Evolutionary conservation across 768 basidiomycete genomes (phyloP).

Genomic region (Auricularia sp.): DNA sequence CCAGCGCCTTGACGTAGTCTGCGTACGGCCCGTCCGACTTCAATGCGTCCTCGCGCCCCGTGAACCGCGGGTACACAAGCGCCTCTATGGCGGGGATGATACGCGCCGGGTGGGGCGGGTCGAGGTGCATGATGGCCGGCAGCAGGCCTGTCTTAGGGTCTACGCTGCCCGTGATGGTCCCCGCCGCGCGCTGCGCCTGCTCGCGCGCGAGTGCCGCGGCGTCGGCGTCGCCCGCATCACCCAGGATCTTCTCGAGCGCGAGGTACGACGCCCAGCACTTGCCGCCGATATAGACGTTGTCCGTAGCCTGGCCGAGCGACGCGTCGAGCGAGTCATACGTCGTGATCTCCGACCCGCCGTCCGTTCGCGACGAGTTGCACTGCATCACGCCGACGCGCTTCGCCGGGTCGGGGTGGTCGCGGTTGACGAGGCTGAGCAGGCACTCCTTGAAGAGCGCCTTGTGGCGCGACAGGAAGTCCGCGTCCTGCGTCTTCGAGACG

Average conservation of each 20-base stretch:
- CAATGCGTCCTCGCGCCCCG: slow-evolving; percentile 1
- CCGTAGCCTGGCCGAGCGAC: not conserved
- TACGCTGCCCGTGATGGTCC: not conserved
- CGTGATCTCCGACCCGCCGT: not conserved
- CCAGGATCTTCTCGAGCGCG: slow-evolving; percentile 1
- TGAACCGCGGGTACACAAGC: not conserved
- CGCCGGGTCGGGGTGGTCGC: not conserved
- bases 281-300: slow-evolving; percentile 1
- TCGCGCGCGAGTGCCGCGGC: not conserved
- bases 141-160: not conserved
- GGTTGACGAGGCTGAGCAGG: not conserved
- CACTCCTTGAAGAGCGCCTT: not conserved
- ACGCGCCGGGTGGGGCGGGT: not conserved
- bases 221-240: not conserved
- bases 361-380: not conserved
- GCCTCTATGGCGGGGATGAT: slow-evolving; percentile 2
- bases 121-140: not conserved
- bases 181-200: not conserved
- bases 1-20: slow-evolving; percentile 1
- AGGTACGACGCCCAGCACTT: slow-evolving; percentile 3
- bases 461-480: not conserved
- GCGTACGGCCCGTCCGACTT: not conserved
- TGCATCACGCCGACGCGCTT: slow-evolving; percentile 1
- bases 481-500: not conserved
- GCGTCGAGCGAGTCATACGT: slow-evolving; percentile 3